Percentiles rank a stretch among this genome's conserved stretches.
Evolutionary conservation across 1,284 basidiomycete genomes (phyloP).

Genomic region (Somion occarium): DNA sequence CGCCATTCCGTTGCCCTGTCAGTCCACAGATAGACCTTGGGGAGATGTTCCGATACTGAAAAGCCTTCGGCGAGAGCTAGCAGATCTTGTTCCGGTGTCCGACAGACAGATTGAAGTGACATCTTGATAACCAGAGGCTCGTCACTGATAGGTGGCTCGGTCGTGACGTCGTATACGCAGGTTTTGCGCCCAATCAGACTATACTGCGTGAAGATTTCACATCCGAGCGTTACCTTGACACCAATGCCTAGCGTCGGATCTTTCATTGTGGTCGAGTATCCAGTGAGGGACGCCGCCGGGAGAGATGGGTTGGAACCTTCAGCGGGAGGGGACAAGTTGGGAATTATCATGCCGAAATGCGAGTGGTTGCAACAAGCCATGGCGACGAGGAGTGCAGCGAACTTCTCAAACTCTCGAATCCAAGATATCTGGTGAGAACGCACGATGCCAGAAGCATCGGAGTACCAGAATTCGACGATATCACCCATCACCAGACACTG

Average conservation of each 20-base stretch:
- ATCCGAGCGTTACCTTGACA: slow-evolving; percentile 1
- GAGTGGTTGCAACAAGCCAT: background rate
- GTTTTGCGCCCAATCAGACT: slow-evolving; percentile 1
- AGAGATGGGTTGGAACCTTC: background rate
- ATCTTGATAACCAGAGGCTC: slow-evolving; percentile 2
- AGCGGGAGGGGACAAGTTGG: background rate
- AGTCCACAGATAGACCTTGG: slow-evolving; percentile 4
- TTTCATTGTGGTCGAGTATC: background rate
- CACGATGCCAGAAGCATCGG: slow-evolving; percentile 8
- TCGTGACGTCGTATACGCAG: slow-evolving; percentile 3
- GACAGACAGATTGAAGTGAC: background rate
- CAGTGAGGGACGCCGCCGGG: background rate
- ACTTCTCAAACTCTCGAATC: slow-evolving; percentile 6
- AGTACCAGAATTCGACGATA: background rate
- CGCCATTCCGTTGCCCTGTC: background rate
- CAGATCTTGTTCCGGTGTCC: background rate
- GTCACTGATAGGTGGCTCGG: background rate
- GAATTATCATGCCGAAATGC: background rate
- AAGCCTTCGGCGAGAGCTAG: background rate
- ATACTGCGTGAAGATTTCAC: slow-evolving; percentile 6
- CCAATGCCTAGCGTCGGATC: background rate
- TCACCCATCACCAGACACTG: background rate
- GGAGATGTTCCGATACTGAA: slow-evolving; percentile 6
- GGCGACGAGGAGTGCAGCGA: slow-evolving; percentile 6
- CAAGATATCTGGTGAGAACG: background rate